Percentiles rank a stretch among this genome's conserved stretches.
Evolutionary conservation across 495 filamentous ascomycete species (phyloP).

Genomic region (Tuber calosporum): DNA sequence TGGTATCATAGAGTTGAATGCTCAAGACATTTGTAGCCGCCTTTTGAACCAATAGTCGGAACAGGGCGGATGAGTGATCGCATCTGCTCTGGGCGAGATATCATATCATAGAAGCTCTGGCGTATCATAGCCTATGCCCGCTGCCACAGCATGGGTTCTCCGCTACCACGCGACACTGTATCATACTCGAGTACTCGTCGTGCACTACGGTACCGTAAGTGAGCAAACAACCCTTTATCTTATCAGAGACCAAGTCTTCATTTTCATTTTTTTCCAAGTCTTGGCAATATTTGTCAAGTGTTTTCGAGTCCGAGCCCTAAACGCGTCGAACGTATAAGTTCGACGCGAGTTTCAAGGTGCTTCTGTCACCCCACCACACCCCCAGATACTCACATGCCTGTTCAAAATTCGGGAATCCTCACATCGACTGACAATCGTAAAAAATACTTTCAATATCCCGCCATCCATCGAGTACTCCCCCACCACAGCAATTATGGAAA

Average conservation of each 20-base stretch:
- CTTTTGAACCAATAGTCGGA: not conserved
- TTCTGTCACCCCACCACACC: not conserved
- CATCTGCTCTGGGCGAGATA: not conserved
- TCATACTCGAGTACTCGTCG: no score
- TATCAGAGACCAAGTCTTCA: no score
- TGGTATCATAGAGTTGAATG: not conserved
- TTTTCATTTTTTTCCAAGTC: not conserved
- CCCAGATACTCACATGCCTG: not conserved
- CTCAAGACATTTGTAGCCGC: not conserved
- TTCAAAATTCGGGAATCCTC: not conserved
- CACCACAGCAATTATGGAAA: constrained; percentile 26
- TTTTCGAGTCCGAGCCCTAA: constrained; percentile 8
- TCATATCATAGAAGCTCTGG: not conserved
- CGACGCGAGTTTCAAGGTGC: constrained; percentile 6
- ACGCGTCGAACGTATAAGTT: constrained; percentile 20
- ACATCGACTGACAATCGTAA: not conserved
- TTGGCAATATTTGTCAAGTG: constrained; percentile 10
- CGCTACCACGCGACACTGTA: not conserved
- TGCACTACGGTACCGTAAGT: not conserved
- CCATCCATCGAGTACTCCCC: constrained; percentile 8
- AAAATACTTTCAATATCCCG: not conserved
- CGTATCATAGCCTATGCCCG: not conserved
- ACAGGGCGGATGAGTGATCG: not conserved
- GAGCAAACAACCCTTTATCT: not conserved
- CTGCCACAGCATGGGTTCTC: not conserved